These are phyloP conservation scores for Artemisia annua DNA, from an alignment of 129 eudicot genomes.

Conservation along the genomic window DNA sequence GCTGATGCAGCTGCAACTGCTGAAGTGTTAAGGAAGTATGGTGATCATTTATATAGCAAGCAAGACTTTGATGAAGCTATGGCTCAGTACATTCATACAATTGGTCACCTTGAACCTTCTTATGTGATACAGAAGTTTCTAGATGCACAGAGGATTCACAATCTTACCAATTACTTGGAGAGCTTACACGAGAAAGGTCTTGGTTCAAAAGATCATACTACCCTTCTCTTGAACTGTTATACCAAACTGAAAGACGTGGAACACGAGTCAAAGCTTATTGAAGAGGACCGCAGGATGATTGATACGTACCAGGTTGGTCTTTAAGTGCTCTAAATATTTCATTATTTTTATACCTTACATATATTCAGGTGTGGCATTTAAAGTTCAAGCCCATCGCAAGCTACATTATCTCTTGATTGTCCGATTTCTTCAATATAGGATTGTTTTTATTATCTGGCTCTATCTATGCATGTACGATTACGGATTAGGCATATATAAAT, in stretches of 20 bases:
- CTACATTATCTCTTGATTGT: not conserved
- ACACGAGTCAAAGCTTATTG: conserved; percentile 84
- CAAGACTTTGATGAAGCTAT: conserved; percentile 90
- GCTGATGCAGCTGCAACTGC: conserved; percentile 99
- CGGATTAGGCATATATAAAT: not conserved
- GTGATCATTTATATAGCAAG: conserved; percentile 86
- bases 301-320: conserved; percentile 87
- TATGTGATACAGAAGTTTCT: conserved; percentile 94
- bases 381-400: conserved; percentile 10
- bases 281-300: conserved; percentile 82
- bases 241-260: conserved; percentile 97
- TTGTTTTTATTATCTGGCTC: not conserved
- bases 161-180: conserved; percentile 91
- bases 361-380: conserved; percentile 4
- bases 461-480: conserved; percentile 2
- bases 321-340: conserved; percentile 16
- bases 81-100: conserved; percentile 93
- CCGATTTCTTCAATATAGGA: not conserved
- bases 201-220: conserved; percentile 96
- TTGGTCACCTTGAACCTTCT: conserved; percentile 95
- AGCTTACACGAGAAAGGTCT: conserved; percentile 89
- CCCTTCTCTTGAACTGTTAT: conserved; percentile 89
- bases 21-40: conserved; percentile 92
- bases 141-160: conserved; percentile 96
- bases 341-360: not conserved